phyloP scores from a whole-genome alignment of 2,329 filamentous ascomycete genomes.

The Aspergillus ibericus region DNA sequence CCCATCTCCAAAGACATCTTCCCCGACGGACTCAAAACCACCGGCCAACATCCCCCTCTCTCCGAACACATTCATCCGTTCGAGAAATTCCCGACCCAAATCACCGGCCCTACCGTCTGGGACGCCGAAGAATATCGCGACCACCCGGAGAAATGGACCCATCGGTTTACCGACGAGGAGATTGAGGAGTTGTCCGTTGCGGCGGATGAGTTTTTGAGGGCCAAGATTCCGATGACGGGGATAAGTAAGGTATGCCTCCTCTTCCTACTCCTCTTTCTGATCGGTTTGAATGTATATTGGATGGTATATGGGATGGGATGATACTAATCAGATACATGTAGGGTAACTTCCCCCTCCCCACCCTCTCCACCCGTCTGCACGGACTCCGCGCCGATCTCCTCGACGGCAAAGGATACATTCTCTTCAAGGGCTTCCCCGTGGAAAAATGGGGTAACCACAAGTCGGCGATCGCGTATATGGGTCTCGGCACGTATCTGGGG shows the following conservation, averaged over 20 bases:
- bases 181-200: slow-evolving; percentile 65
- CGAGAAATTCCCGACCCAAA: slow-evolving; percentile 67
- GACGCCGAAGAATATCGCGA: slow-evolving; percentile 62
- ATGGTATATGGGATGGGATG: too few species aligned
- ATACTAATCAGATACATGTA: slow-evolving; percentile 20
- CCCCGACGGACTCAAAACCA: slow-evolving; percentile 66
- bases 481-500: slow-evolving; percentile 78
- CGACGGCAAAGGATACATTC: slow-evolving; percentile 83
- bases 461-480: slow-evolving; percentile 86
- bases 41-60: slow-evolving; percentile 71
- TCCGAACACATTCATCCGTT: slow-evolving; percentile 67
- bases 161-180: slow-evolving; percentile 66
- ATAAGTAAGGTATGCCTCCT: slow-evolving; percentile 57
- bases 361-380: slow-evolving; percentile 54
- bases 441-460: slow-evolving; percentile 74
- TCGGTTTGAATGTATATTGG: too few species aligned
- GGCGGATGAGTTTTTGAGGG: slow-evolving; percentile 68
- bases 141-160: slow-evolving; percentile 69
- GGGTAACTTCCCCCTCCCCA: slow-evolving; percentile 62
- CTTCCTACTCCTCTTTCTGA: not conserved
- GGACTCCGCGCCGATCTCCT: slow-evolving; percentile 66
- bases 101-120: slow-evolving; percentile 74
- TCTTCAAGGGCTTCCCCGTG: slow-evolving; percentile 84
- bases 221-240: slow-evolving; percentile 66
- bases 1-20: slow-evolving; percentile 51